Conservation (phyloP, 2,329 filamentous ascomycete species). For the Alternaria angustiovoidea region DNA sequence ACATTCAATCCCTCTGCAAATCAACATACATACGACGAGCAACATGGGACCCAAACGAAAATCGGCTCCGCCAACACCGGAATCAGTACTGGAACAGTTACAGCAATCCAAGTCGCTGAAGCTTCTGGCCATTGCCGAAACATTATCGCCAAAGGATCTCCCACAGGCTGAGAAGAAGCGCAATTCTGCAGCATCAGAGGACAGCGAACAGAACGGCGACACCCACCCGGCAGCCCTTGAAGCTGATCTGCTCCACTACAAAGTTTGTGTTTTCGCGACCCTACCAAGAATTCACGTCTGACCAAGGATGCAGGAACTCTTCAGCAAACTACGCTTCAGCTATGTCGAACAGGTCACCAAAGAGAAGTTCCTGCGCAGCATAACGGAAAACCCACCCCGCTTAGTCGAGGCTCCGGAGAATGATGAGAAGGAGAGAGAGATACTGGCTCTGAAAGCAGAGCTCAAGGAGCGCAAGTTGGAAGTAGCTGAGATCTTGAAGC, state of each 20-base stretch:
- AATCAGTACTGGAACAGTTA: constrained; percentile 60
- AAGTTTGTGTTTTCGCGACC: constrained; percentile 53
- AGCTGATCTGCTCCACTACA: constrained; percentile 88
- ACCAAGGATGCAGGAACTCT: constrained; percentile 72
- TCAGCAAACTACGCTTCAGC: constrained; percentile 94
- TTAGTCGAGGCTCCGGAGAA: constrained; percentile 87
- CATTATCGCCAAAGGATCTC: constrained; percentile 66
- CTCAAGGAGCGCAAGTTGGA: constrained; percentile 83
- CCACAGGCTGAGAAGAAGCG: constrained; percentile 52
- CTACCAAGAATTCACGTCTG: constrained; percentile 1
- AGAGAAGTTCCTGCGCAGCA: constrained; percentile 93
- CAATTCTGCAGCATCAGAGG: constrained; percentile 71
- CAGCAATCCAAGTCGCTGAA: constrained; percentile 69
- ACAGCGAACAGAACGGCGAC: constrained; percentile 71
- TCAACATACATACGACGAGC: constrained; percentile 6
- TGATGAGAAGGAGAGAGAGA: constrained; percentile 60
- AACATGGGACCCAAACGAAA: constrained; percentile 40
- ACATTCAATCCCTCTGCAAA: constrained; percentile 22
- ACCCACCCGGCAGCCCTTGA: constrained; percentile 73
- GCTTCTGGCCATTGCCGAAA: constrained; percentile 79
- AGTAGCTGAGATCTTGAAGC: constrained; percentile 74
- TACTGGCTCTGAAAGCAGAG: constrained; percentile 73
- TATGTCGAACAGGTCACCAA: constrained; percentile 99
- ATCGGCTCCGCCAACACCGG: constrained; percentile 30
- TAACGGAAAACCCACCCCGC: constrained; percentile 87